A percentile compares a stretch with the other conserved stretches of the same genome.
Conservation (phyloP, 352 stramenopile genomes). For the Hyphochytrium catenoides region DNA sequence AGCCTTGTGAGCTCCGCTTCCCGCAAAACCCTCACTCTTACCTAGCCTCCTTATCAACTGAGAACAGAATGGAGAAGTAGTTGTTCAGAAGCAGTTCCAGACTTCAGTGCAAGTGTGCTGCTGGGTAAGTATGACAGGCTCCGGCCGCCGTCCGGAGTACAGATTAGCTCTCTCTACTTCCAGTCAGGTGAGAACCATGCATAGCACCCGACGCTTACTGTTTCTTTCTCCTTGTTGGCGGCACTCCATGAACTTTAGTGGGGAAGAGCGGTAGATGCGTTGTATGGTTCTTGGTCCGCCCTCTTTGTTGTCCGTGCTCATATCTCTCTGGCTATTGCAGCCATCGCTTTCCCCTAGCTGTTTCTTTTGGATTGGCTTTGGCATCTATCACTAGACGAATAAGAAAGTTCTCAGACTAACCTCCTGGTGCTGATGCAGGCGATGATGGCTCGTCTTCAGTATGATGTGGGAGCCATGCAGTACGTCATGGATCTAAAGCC, state of each 20-base stretch:
- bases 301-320: no score
- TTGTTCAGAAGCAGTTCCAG: slow-evolving; percentile 32
- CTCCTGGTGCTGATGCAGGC: slow-evolving; percentile 36
- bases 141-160: slow-evolving; percentile 23
- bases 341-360: no score
- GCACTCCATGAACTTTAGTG: no score
- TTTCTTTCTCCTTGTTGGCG: no score
- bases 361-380: no score
- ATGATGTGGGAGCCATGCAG: slow-evolving; percentile 45
- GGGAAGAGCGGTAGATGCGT: no score
- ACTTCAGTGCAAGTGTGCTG: slow-evolving; percentile 33
- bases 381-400: no score
- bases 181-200: no score
- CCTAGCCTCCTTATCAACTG: not conserved
- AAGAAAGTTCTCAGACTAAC: slow-evolving; percentile 39
- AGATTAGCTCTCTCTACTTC: no score
- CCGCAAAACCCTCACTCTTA: not conserved
- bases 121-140: slow-evolving; percentile 36
- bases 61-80: slow-evolving; percentile 28
- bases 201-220: no score
- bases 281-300: no score
- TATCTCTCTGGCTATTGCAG: no score
- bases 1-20: not conserved
- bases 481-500: slow-evolving; percentile 34
- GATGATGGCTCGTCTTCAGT: slow-evolving; percentile 26